Conservation (phyloP, 179 eudicot genomes). For the Camellia oleifera region DNA sequence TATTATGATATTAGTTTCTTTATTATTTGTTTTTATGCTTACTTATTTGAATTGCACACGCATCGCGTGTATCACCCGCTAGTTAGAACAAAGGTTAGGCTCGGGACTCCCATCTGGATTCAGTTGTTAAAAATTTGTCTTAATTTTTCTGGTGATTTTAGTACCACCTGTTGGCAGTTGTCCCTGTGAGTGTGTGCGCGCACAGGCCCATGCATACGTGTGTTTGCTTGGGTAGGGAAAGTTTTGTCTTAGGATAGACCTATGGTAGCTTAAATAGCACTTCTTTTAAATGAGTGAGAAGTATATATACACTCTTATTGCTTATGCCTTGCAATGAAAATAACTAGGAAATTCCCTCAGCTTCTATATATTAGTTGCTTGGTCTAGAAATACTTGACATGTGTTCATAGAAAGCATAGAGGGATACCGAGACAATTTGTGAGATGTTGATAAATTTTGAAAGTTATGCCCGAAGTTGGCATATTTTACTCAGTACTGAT, state of each 20-base stretch:
- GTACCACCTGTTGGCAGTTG: not conserved
- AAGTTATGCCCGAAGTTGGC: not conserved
- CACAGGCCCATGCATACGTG: not conserved
- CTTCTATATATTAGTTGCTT: not conserved
- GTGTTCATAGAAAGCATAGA: too few species aligned
- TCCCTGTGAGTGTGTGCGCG: not conserved
- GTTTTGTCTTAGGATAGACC: not conserved
- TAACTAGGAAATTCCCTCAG: not conserved
- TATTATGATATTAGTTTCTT: too few species aligned
- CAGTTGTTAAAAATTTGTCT: not conserved
- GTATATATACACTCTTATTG: not conserved
- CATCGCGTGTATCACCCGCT: too few species aligned
- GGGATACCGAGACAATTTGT: not conserved
- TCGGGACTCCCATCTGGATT: not conserved
- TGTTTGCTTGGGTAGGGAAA: not conserved
- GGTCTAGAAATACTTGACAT: not conserved
- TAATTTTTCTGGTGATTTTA: not conserved
- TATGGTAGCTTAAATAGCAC: not conserved
- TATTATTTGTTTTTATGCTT: too few species aligned
- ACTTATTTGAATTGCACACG: too few species aligned
- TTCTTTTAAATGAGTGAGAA: not conserved
- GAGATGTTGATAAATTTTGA: not conserved
- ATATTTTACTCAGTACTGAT: not conserved
- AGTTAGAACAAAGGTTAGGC: not conserved
- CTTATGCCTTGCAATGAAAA: not conserved